A percentile compares a stretch with the other conserved stretches of the same genome.
These are phyloP conservation scores for Mycocentrospora acerina DNA, from an alignment of 2,329 filamentous ascomycete genomes.

Conservation along the genomic window DNA sequence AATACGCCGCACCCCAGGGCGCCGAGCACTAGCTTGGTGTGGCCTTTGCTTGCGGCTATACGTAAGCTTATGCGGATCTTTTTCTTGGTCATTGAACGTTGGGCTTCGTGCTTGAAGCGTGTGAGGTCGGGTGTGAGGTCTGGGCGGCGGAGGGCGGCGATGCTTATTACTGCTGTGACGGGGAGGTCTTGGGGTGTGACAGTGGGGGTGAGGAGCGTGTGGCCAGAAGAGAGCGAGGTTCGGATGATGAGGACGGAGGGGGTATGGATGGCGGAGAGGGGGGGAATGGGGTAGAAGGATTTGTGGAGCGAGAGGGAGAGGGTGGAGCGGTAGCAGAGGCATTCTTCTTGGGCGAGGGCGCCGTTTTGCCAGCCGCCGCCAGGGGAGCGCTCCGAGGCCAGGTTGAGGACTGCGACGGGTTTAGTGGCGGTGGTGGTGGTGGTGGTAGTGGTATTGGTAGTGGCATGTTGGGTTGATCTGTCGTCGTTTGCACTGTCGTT, in stretches of 20 bases:
- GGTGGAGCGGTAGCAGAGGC: constrained; percentile 64
- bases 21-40: constrained; percentile 64
- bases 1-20: constrained; percentile 71
- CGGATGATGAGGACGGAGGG: constrained; percentile 63
- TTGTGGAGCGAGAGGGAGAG: constrained; percentile 52
- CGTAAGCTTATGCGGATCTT: constrained; percentile 65
- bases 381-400: constrained; percentile 59
- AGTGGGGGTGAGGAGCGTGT: constrained; percentile 48
- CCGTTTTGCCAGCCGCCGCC: constrained; percentile 68
- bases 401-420: constrained; percentile 64
- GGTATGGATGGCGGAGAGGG: constrained; percentile 58
- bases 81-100: constrained; percentile 58
- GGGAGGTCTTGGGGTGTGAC: constrained; percentile 43
- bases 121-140: constrained; percentile 13
- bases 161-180: constrained; percentile 60
- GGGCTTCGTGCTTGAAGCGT: constrained; percentile 27
- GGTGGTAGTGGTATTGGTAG: background rate
- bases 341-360: constrained; percentile 67
- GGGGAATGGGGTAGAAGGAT: constrained; percentile 56
- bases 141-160: constrained; percentile 58
- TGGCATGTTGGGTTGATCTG: background rate
- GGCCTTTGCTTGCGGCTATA: constrained; percentile 58
- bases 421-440: constrained; percentile 6
- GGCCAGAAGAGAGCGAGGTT: constrained; percentile 49
- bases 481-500: background rate